These are phyloP conservation scores for Lumnitzera littorea DNA, from an alignment of 345 rosid species.

Conservation along the genomic window DNA sequence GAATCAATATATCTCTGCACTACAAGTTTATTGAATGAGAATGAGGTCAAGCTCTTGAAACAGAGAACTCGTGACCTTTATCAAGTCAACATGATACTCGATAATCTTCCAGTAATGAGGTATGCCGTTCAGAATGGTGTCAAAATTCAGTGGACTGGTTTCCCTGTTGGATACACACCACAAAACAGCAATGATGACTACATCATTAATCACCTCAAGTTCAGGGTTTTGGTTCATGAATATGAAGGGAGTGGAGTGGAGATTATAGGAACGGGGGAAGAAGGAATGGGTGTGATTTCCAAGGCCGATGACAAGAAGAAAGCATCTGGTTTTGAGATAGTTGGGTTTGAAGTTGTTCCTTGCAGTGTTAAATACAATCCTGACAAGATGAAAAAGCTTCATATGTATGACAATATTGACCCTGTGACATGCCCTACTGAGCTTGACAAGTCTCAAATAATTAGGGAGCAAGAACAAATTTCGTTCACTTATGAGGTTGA, in stretches of 20 bases:
- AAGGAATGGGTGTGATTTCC: slow-evolving; percentile 42
- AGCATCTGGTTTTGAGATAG: slow-evolving; percentile 36
- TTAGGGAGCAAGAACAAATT: slow-evolving; percentile 34
- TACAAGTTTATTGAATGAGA: slow-evolving; percentile 20
- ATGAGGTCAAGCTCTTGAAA: slow-evolving; percentile 45
- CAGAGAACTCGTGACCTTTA: slow-evolving; percentile 47
- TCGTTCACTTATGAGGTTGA: slow-evolving; percentile 42
- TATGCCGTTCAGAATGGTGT: slow-evolving; percentile 30
- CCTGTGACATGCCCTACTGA: slow-evolving; percentile 26
- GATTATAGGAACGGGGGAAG: slow-evolving; percentile 49
- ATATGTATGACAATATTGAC: slow-evolving; percentile 17
- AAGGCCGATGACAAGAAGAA: slow-evolving; percentile 36
- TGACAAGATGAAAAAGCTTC: slow-evolving; percentile 23
- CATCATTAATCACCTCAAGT: slow-evolving; percentile 42
- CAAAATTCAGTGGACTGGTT: slow-evolving; percentile 46
- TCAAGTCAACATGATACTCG: slow-evolving; percentile 50
- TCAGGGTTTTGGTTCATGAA: slow-evolving; percentile 39
- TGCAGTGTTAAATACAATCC: slow-evolving; percentile 34
- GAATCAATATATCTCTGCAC: slow-evolving; percentile 45
- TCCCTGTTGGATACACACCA: slow-evolving; percentile 36
- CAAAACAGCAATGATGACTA: slow-evolving; percentile 35
- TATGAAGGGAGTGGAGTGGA: slow-evolving; percentile 43
- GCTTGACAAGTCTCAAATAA: slow-evolving; percentile 33
- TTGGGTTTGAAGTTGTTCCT: slow-evolving; percentile 39
- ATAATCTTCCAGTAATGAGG: slow-evolving; percentile 48